A percentile compares a stretch with the other conserved stretches of the same genome.
Evolutionary conservation across 2,329 filamentous ascomycete species (phyloP).

Genomic region (Hysterium pulicare): DNA sequence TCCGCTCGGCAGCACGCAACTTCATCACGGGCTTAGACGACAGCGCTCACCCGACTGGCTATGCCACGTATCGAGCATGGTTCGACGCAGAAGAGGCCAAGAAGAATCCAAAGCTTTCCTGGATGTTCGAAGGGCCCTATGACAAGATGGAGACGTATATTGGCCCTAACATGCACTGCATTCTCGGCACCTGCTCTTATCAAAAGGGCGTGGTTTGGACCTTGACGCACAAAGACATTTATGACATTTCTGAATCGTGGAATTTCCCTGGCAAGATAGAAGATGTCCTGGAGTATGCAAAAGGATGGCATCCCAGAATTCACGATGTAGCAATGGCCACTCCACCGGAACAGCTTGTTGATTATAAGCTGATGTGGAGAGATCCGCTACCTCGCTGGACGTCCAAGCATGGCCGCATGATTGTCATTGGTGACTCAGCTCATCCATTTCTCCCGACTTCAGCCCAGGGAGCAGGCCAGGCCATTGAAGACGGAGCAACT

Average conservation of each 20-base stretch:
- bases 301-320: not conserved
- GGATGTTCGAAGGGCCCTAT: not conserved
- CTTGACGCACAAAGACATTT: not conserved
- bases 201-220: not conserved
- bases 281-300: not conserved
- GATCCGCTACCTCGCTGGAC: conserved; percentile 49
- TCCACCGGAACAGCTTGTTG: conserved; percentile 27
- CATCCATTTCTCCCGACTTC: conserved; percentile 50
- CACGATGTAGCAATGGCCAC: conserved; percentile 11
- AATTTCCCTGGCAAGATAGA: not conserved
- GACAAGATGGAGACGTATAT: not conserved
- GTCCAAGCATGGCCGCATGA: conserved; percentile 43
- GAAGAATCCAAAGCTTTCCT: not conserved
- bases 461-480: conserved; percentile 48
- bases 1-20: not conserved
- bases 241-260: not conserved
- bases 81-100: not conserved
- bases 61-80: not conserved
- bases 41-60: not conserved
- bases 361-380: conserved; percentile 51
- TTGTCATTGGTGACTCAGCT: conserved; percentile 48
- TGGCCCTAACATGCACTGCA: not conserved
- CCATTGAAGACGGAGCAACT: conserved; percentile 42
- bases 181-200: not conserved
- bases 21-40: not conserved